phyloP scores from a whole-genome alignment of 2,329 filamentous ascomycete species.

The Arthrobotrys iridis region DNA sequence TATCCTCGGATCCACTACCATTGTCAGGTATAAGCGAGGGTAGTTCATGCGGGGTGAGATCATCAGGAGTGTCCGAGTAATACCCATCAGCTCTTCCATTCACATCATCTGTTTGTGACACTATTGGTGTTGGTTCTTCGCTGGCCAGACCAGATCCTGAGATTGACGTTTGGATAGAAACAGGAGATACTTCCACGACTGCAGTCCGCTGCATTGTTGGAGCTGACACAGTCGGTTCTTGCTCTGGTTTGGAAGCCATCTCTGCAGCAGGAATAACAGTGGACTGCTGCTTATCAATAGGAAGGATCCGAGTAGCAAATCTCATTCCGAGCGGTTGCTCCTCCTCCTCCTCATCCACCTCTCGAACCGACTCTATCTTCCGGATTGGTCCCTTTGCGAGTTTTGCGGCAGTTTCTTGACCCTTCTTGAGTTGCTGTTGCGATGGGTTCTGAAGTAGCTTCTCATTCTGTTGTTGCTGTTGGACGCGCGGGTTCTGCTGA shows the following conservation, averaged over 20 bases:
- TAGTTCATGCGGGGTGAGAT: slow-evolving; percentile 55
- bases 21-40: slow-evolving; percentile 55
- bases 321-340: slow-evolving; percentile 51
- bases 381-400: slow-evolving; percentile 24
- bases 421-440: slow-evolving; percentile 55
- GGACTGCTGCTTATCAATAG: slow-evolving; percentile 52
- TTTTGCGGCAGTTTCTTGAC: slow-evolving; percentile 21
- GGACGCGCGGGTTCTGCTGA: slow-evolving; percentile 50
- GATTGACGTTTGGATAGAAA: slow-evolving; percentile 25
- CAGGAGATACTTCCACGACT: slow-evolving; percentile 34
- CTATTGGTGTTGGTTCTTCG: slow-evolving; percentile 32
- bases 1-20: slow-evolving; percentile 55
- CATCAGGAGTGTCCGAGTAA: slow-evolving; percentile 55
- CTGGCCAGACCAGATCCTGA: slow-evolving; percentile 10
- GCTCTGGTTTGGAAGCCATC: slow-evolving; percentile 19
- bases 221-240: neutral
- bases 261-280: slow-evolving; percentile 37
- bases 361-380: slow-evolving; percentile 44
- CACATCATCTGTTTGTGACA: slow-evolving; percentile 40
- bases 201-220: slow-evolving; percentile 13
- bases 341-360: slow-evolving; percentile 50
- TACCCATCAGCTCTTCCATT: slow-evolving; percentile 54
- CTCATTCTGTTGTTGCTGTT: slow-evolving; percentile 57
- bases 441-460: slow-evolving; percentile 49
- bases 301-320: slow-evolving; percentile 33